Evolutionary conservation across 2,329 filamentous ascomycete genomes (phyloP), one percentile per base, ranked within the genome.

Genomic region (Pseudohalonectria lignicola): DNA sequence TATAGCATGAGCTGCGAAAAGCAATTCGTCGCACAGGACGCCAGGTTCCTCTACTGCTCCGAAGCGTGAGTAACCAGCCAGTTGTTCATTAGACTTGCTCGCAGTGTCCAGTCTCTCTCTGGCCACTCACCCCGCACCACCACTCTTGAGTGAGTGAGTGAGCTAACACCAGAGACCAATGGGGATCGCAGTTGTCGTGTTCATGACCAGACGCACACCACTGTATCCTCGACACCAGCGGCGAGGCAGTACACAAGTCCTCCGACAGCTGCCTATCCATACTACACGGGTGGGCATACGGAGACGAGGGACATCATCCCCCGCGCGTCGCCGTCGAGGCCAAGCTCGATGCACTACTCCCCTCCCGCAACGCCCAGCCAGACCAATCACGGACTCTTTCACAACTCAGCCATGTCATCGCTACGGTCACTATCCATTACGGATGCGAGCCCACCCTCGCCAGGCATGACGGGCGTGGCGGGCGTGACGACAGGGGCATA

Each of bases 1-100:
- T 26, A 26, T 26, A 80, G 76, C 57, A 79, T 79, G 75, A 71
- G 67, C 9, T 80, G 76, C 55, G 76, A 79, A 54, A 79, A 79
- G 59, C 74, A 79, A 57, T 79, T 79, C 53, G 56, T 76, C 18
- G 67, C 74, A 36, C 62, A 67, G 30, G 69, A 74, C 50, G 73
- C 73, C 47, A 69, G 64, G 44, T 64, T 66, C 43, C 55, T 79
- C 31, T 80, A 79, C 60, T 80, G 76, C 56, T 79, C 76, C 28
- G 74, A 79, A 51, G 58, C 63, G 73, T 78, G 66, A 59, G 74
- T 64, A 41, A 38, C 37, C 26, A 49, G n/a, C n/a, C 31, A 21
- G n/a, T 21, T 28, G 12, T 16, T 33, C 20, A 6, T 4, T 20
- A n/a, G n/a, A n/a, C n/a, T 21, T 26, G 8, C 12, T 5, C n/a